phyloP scores from a whole-genome alignment of 345 rosid species.

The Stellera chamaejasme region DNA sequence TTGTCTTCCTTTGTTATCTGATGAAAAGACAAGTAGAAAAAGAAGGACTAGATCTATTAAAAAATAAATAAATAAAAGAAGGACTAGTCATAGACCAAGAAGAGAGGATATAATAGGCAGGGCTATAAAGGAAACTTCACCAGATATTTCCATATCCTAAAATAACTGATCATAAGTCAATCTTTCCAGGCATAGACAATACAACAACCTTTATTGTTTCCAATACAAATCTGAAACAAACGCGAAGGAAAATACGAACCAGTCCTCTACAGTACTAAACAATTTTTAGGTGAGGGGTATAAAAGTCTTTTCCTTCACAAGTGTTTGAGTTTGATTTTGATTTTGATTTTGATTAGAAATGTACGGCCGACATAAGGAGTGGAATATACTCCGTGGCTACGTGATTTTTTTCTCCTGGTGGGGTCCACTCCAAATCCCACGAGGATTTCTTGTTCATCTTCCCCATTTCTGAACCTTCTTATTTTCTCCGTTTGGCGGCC shows the following conservation, averaged over 20 bases:
- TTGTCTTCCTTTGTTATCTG: no score
- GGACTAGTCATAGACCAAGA: no score
- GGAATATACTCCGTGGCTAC: not conserved
- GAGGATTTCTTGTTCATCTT: not conserved
- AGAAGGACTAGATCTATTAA: no score
- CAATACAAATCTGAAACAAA: not conserved
- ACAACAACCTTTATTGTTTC: not conserved
- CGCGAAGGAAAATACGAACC: not conserved
- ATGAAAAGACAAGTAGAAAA: no score
- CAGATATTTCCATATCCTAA: no score
- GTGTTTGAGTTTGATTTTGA: not conserved
- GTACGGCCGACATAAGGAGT: not conserved
- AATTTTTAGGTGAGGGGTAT: constrained; percentile 19
- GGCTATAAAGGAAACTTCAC: no score
- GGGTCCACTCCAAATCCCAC: not conserved
- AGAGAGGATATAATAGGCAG: no score
- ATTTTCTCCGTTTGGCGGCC: constrained; percentile 7
- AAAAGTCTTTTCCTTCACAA: not conserved
- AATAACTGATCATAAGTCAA: no score
- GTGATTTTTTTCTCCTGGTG: no score
- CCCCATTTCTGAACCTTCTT: no score
- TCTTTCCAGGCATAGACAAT: not conserved
- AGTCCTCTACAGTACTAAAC: not conserved
- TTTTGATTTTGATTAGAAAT: no score
- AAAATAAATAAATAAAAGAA: no score